Evolutionary conservation across 139 green algal genomes (phyloP), one percentile per base, ranked within the genome.

Genomic region (Chlorella ohadii): DNA sequence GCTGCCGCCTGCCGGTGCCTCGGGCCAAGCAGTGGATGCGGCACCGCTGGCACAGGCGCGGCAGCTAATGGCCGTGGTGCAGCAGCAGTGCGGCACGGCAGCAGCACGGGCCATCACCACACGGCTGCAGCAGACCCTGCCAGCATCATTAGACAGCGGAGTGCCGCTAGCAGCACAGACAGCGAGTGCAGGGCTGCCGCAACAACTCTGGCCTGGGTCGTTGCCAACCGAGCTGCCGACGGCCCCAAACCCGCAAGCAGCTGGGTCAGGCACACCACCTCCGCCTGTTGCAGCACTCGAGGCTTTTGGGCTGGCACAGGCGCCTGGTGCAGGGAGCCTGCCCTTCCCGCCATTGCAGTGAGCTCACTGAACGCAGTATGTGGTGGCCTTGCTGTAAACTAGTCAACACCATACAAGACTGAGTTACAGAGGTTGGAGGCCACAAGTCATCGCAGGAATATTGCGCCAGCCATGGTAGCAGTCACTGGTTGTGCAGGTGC

Each of bases 31-130:
- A 3, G 51, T 59, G 51, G 31, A 19, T 13, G 5, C 31, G 57
- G 22, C 34, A 22, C 25, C 57, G 25, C 28, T 15, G 56, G 74
- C 44, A 16, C 51, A 66, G 51, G 74, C 36, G 36, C 47, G 31
- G 31, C 31, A 66, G 73, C 36, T 82, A 27, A 20, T 34, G 56
- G 71, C 68, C 22, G 82, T 72, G 27, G 82, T 87, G 70, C 55
- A 36, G 27, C 56, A n/a, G 34, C 36, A 34, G 4, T 84, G 72
- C 78, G 82, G 57, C 25, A 16, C 4, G 4, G 55, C 51, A 0
- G 72, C 57, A 20, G 70, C 82, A 23, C 25, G 56, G 9, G 56
- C 34, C 39, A 79, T 87, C 56, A 9, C 39, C 5, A 31, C 17
- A 31, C 70, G 74, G 28, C 41, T 87, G 83, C 74, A 44, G 39